Base-by-base conservation (phyloP, 441 rosid genomes). In the Populus tomentosa region DNA sequence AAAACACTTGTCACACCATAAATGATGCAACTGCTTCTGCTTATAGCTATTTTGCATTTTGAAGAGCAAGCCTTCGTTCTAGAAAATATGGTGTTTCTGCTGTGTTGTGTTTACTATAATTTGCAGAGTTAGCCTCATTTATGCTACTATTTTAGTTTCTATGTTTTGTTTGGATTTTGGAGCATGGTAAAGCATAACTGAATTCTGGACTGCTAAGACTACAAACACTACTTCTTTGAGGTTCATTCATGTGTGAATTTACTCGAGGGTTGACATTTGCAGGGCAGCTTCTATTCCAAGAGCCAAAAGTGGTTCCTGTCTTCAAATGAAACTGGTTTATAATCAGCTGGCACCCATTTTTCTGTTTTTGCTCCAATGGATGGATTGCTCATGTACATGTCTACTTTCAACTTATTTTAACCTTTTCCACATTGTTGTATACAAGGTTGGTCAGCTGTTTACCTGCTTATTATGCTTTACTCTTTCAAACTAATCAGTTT, bases 281-380 rank as follows among this genome's bases (percentile, higher is more conserved):
- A 90, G 90, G 71, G 88, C 90, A 13, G 88, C 88, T 73, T 84
- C 89, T 28, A 81, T 90, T 23, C 88, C 88, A 1, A 80, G 85
- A 80, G 78, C 84, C 40, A 77, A 84, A 70, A 73, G 80, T 7
- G 86, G 87, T 65, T 76, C 83, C 67, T 78, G 69, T 78, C 75
- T 88, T 72, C 88, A 87, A 40, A 87, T 88, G 88, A 90, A 82
- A 80, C 78, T 88, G 80, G 89, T 81, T 67, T 80, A 77, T 78
- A 83, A 83, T 83, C 86, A 84, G 20, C 75, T 84, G 73, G 90
- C 89, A 53, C 88, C 89, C 40, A 61, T 88, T 38, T 78, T 82
- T 69, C 68, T 90, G 77, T 80, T 85, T 71, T 75, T 90, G 77
- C 82, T 88, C 40, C 88, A 87, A 33, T 87, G 91, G 90, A 63